Percentiles rank a stretch among this genome's conserved stretches.
Evolutionary conservation across 805 yeast genomes (phyloP).

Genomic region (Naumovozyma dairenensis): DNA sequence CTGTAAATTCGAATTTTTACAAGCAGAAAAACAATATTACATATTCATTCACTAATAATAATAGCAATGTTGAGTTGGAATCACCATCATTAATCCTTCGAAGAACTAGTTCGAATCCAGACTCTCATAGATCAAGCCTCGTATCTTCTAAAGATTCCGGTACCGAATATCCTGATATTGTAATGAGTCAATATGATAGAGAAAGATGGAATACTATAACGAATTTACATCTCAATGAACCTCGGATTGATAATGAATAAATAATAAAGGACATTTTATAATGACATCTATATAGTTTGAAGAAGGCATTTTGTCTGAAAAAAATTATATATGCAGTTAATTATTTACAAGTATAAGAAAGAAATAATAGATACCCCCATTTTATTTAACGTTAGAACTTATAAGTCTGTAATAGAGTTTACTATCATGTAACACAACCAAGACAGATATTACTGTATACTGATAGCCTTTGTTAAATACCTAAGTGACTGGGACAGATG

Average conservation of each 20-base stretch:
- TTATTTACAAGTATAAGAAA: too few relatives aligned
- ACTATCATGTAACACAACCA: too few relatives aligned
- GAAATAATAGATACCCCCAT: too few relatives aligned
- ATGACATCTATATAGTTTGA: too few relatives aligned
- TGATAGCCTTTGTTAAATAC: too few relatives aligned
- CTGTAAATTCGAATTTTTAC: conserved; percentile 10
- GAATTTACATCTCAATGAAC: conserved; percentile 5
- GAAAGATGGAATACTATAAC: conserved; percentile 26
- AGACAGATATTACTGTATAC: too few relatives aligned
- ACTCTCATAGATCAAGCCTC: conserved; percentile 6
- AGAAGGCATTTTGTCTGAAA: too few relatives aligned
- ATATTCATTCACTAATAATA: conserved; percentile 3
- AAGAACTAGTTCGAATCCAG: conserved; percentile 1
- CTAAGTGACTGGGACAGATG: too few relatives aligned
- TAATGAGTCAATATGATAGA: conserved; percentile 28
- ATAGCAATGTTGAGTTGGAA: not conserved
- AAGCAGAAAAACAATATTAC: conserved; percentile 8
- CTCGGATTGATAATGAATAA: conserved; percentile 1
- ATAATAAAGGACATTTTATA: not conserved
- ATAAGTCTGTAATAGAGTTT: too few relatives aligned
- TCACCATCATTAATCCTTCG: not conserved
- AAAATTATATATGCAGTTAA: too few relatives aligned
- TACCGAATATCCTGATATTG: conserved; percentile 18
- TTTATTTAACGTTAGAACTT: too few relatives aligned
- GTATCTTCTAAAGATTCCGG: conserved; percentile 8